Evolutionary conservation across 352 stramenopile species (phyloP), one percentile per base, ranked within the genome.

Genomic region (Globisporangium megalacanthum): DNA sequence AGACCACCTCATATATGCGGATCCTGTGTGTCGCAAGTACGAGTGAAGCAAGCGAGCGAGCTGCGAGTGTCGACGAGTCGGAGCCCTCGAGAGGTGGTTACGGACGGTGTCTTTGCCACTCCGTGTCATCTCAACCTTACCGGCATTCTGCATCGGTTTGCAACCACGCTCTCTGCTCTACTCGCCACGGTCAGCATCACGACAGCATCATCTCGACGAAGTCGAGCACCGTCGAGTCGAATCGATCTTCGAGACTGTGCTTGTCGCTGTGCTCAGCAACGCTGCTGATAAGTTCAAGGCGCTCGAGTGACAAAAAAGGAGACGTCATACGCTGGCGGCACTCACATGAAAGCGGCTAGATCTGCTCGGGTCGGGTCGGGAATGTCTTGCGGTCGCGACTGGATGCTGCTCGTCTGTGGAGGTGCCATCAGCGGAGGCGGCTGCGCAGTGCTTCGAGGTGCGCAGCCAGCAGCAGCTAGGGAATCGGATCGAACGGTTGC

Each of bases 21-120:
- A 95, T 60, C 85, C 85, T n/a, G 78, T 95, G 36, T 92, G 83
- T 48, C 74, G 81, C 25, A 95, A 95, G 55, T 95, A 92, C 52
- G 73, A 82, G 56, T 89, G 69, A 86, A 46, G 22, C 50, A 10
- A 49, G 39, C 25, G 25, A 29, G 25, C 25, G 25, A 29, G 25
- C 25, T 29, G 25, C 25, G 25, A 35, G 25, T 50, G 19, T 55
- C 17, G n/a, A 52, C 58, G 8, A 50, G 39, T 15, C 31, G 6
- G 35, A 47, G 9, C 33, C 31, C n/a, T 19, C 37, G 37, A 50
- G 52, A 17, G 15, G 6, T 13, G 11, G 36, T 10, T 45, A 33
- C 37, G n/a, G 37, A 55, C 29, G 35, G 35, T 39, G 35, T 13
- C 35, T 39, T 39, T 39, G 22, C 22, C 6, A 22, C 15, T 25